Percentiles rank a stretch among this genome's conserved stretches.
Evolutionary conservation across 208 protist genomes (phyloP).

Genomic region (Borovskyia barvae): DNA sequence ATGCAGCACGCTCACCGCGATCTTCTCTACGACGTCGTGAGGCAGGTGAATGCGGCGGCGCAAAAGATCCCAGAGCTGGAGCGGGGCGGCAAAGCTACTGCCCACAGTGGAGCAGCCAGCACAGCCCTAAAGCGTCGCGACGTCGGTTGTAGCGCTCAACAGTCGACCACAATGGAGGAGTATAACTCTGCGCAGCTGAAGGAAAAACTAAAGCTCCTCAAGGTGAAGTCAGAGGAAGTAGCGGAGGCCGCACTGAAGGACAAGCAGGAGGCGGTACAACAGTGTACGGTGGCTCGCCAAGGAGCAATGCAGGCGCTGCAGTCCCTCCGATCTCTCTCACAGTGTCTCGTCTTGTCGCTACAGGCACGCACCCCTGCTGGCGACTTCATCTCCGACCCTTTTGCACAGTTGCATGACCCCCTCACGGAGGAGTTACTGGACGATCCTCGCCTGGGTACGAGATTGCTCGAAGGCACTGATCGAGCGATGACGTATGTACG

Average conservation of each 20-base stretch:
- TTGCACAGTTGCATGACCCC: conserved; percentile 14
- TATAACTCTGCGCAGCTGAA: conserved; percentile 56
- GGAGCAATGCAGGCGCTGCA: conserved; percentile 32
- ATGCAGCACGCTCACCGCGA: conserved; percentile 55
- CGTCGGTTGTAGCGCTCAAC: conserved; percentile 30
- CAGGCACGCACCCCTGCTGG: background rate
- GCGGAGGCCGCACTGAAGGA: conserved; percentile 19
- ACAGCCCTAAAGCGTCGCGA: conserved; percentile 16
- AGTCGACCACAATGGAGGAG: conserved; percentile 35
- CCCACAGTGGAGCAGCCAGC: conserved; percentile 1
- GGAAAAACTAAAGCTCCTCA: conserved; percentile 33
- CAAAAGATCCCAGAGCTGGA: conserved; percentile 27
- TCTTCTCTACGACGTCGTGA: conserved; percentile 42
- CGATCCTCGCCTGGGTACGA: conserved; percentile 47
- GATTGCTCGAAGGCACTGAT: conserved; percentile 50
- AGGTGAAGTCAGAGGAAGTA: conserved; percentile 24
- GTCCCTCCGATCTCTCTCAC: conserved; percentile 31
- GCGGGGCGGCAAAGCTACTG: conserved; percentile 2
- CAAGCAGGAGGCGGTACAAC: background rate
- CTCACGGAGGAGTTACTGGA: conserved; percentile 30
- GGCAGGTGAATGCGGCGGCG: conserved; percentile 31
- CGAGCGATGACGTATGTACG: conserved; percentile 28
- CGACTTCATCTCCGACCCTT: conserved; percentile 22
- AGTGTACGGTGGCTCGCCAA: conserved; percentile 18
- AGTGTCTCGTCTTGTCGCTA: conserved; percentile 12